Conservation (phyloP, 2,329 filamentous ascomycete species). For the Thelonectria olida region DNA sequence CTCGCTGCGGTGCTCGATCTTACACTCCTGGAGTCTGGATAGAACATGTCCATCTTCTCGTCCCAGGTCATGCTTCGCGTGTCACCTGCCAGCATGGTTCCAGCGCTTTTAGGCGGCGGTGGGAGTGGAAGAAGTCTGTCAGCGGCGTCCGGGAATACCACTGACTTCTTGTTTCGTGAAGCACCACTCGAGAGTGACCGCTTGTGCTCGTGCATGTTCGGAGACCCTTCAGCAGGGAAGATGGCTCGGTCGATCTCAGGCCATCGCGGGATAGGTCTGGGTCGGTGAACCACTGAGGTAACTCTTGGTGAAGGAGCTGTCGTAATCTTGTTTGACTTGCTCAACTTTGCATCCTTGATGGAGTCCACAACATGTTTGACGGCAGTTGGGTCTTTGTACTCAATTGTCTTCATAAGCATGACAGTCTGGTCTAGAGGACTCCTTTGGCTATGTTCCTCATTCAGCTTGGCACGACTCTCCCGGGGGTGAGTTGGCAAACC, state of each 20-base stretch:
- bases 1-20: slow-evolving; percentile 20
- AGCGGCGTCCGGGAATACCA: slow-evolving; percentile 53
- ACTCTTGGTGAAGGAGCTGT: slow-evolving; percentile 1
- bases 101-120: slow-evolving; percentile 54
- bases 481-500: slow-evolving; percentile 61
- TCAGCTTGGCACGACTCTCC: slow-evolving; percentile 45
- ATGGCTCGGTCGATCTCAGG: slow-evolving; percentile 55
- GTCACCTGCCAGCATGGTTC: slow-evolving; percentile 54
- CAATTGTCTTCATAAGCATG: slow-evolving; percentile 65
- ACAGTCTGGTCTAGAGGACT: slow-evolving; percentile 55
- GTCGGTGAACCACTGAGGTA: slow-evolving; percentile 58
- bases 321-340: slow-evolving; percentile 41
- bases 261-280: slow-evolving; percentile 64
- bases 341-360: slow-evolving; percentile 34
- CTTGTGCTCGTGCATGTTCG: slow-evolving; percentile 50
- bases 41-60: slow-evolving; percentile 65
- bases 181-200: slow-evolving; percentile 62
- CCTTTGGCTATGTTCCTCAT: slow-evolving; percentile 38
- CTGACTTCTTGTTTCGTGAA: slow-evolving; percentile 54
- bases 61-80: slow-evolving; percentile 68
- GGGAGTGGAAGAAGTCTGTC: slow-evolving; percentile 63
- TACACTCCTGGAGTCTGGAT: slow-evolving; percentile 46
- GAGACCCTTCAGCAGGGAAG: slow-evolving; percentile 55
- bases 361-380: slow-evolving; percentile 61
- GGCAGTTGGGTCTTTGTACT: slow-evolving; percentile 60